Conservation (phyloP, 2,329 filamentous ascomycete species). For the Coleophoma crateriformis region DNA sequence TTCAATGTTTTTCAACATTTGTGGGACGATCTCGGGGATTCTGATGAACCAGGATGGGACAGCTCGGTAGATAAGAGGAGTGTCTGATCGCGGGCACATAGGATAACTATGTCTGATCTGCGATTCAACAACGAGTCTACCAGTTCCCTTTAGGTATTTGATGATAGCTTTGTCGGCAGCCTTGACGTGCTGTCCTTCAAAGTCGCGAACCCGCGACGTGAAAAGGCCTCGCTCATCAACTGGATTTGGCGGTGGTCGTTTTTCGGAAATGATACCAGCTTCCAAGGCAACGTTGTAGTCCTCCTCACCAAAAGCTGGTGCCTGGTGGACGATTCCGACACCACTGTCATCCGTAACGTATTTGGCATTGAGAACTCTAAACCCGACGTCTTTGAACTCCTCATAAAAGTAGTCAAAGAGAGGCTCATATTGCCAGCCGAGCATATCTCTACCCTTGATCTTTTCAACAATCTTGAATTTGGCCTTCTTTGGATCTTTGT, state of each 20-base stretch:
- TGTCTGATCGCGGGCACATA: conserved; percentile 93
- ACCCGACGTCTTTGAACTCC: conserved; percentile 79
- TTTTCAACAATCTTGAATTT: conserved; percentile 81
- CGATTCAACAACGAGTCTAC: conserved; percentile 75
- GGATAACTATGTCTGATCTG: conserved; percentile 89
- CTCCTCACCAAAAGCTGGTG: conserved; percentile 91
- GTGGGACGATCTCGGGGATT: conserved; percentile 74
- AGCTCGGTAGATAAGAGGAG: conserved; percentile 85
- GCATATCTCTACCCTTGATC: conserved; percentile 76
- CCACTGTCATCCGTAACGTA: conserved; percentile 89
- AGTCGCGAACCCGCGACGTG: conserved; percentile 71
- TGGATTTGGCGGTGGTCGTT: conserved; percentile 79
- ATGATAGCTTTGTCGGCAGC: conserved; percentile 90
- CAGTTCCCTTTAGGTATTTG: conserved; percentile 74
- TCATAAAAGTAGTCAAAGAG: conserved; percentile 88
- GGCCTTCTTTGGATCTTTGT: conserved; percentile 94
- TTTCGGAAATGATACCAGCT: conserved; percentile 70
- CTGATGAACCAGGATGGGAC: conserved; percentile 95
- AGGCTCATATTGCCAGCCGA: conserved; percentile 81
- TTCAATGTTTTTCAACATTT: conserved; percentile 89
- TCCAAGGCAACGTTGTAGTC: conserved; percentile 83
- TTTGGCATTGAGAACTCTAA: conserved; percentile 73
- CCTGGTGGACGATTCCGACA: conserved; percentile 90
- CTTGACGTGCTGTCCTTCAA: conserved; percentile 84
- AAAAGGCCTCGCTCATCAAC: conserved; percentile 82